Evolutionary conservation across 2,329 filamentous ascomycete genomes (phyloP).

Genomic region (Sporothrix curviconia): DNA sequence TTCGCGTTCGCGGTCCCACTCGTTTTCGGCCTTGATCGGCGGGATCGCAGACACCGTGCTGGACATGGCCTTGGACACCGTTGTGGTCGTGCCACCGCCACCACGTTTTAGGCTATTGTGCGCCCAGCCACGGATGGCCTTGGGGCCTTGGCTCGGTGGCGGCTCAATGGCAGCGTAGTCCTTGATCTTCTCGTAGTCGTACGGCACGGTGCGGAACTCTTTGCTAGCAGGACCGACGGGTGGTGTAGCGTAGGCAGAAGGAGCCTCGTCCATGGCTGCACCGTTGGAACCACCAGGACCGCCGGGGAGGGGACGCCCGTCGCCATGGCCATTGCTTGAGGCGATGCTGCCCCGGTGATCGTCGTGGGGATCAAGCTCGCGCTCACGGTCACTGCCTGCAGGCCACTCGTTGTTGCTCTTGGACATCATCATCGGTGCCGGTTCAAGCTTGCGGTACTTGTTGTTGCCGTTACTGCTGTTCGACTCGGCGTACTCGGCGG

Average conservation of each 20-base stretch:
- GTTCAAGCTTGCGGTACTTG: slow-evolving; percentile 54
- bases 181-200: slow-evolving; percentile 50
- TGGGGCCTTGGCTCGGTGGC: slow-evolving; percentile 49
- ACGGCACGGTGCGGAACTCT: slow-evolving; percentile 53
- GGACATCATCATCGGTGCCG: slow-evolving; percentile 36
- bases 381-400: background rate
- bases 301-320: background rate
- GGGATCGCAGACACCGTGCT: background rate
- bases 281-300: background rate
- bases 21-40: background rate
- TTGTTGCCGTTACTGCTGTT: slow-evolving; percentile 11
- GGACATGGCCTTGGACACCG: slow-evolving; percentile 2
- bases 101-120: slow-evolving; percentile 36
- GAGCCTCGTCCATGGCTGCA: background rate
- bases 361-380: background rate
- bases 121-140: slow-evolving; percentile 52
- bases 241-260: background rate
- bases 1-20: background rate
- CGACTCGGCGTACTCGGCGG: background rate
- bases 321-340: slow-evolving; percentile 5
- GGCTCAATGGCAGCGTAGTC: slow-evolving; percentile 50
- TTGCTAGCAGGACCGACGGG: background rate
- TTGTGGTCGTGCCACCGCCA: background rate
- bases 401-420: slow-evolving; percentile 1
- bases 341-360: background rate